These are phyloP conservation scores for Heterobasidion parviporum DNA, from an alignment of 1,284 basidiomycete species.

Conservation along the genomic window DNA sequence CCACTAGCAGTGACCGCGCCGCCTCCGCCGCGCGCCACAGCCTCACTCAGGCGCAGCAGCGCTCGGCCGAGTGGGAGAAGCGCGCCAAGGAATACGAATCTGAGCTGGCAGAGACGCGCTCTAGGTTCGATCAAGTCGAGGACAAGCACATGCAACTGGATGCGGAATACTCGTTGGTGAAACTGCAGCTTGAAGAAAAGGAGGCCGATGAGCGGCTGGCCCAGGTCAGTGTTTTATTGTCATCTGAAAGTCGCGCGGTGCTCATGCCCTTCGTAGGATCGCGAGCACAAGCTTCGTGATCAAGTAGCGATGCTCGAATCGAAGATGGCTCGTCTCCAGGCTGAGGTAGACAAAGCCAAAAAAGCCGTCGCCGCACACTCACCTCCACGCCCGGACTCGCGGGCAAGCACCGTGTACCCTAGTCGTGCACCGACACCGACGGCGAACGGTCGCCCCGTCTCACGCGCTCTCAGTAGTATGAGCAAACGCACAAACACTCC, in stretches of 20 bases:
- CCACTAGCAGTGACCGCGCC: slow-evolving; percentile 51
- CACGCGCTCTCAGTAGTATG: slow-evolving; percentile 13
- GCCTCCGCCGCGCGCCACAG: slow-evolving; percentile 51
- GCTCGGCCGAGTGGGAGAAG: slow-evolving; percentile 70
- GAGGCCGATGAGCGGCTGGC: slow-evolving; percentile 59
- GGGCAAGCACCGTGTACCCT: slow-evolving; percentile 52
- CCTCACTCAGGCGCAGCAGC: slow-evolving; percentile 64
- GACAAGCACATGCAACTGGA: slow-evolving; percentile 57
- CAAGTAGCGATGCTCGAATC: slow-evolving; percentile 56
- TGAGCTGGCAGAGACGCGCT: slow-evolving; percentile 48
- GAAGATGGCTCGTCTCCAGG: slow-evolving; percentile 50
- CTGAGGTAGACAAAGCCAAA: slow-evolving; percentile 49
- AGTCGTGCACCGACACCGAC: slow-evolving; percentile 35
- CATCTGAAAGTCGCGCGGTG: not conserved
- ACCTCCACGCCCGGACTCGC: slow-evolving; percentile 58
- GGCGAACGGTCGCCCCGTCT: slow-evolving; percentile 8
- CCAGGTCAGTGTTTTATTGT: slow-evolving; percentile 37
- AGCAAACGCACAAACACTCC: slow-evolving; percentile 35
- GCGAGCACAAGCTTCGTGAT: slow-evolving; percentile 57
- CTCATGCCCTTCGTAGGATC: slow-evolving; percentile 42
- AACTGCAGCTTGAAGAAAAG: slow-evolving; percentile 64
- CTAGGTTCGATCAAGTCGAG: slow-evolving; percentile 57
- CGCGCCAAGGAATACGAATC: slow-evolving; percentile 63
- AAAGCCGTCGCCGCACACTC: slow-evolving; percentile 29
- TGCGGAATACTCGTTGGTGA: slow-evolving; percentile 55